Evolutionary conservation across 2,329 filamentous ascomycete species (phyloP), one percentile per base, ranked within the genome.

Genomic region (Dactylellina cionopaga): DNA sequence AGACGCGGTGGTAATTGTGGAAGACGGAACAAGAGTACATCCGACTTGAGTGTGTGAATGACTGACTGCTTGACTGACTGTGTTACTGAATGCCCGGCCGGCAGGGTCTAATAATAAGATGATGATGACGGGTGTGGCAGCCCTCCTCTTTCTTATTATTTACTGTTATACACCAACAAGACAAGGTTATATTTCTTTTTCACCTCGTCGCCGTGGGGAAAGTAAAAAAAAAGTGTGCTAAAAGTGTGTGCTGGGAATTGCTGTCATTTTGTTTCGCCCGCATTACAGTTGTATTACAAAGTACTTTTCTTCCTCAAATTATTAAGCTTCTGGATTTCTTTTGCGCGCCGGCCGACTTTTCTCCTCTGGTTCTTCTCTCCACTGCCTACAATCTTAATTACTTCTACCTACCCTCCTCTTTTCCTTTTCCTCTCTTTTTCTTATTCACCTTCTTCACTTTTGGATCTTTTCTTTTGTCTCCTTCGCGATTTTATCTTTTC

Each of bases 91-190:
- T n/a, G 39, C 39, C 39, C 39, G 39, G 10, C 10, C 15, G 9
- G 24, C n/a, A n/a, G n/a, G n/a, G n/a, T n/a, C n/a, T n/a, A n/a
- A n/a, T n/a, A n/a, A n/a, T n/a, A n/a, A n/a, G n/a, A n/a, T n/a
- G n/a, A n/a, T n/a, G 6, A 69, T 69, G 64, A 69, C 64, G 65
- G 65, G 55, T 62, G 65, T 70, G 65, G 65, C 65, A 70, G 55
- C 35, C 46, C n/a, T 43, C 15, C 29, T 54, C 62, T 43, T 47
- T 56, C 25, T 29, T 43, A 7, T 55, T 35, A 22, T 31, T 49
- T 15, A 10, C 46, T 33, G 46, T n/a, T n/a, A n/a, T n/a, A 31
- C 35, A 44, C 24, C 25, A 59, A 44, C 10, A 5, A 29, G n/a
- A 51, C 10, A 5, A 47, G 24, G 22, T 29, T 17, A 49, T 13